Base-by-base conservation (phyloP, 225 moss, liverwort and hornwort species). In the Marchantia polymorpha region DNA sequence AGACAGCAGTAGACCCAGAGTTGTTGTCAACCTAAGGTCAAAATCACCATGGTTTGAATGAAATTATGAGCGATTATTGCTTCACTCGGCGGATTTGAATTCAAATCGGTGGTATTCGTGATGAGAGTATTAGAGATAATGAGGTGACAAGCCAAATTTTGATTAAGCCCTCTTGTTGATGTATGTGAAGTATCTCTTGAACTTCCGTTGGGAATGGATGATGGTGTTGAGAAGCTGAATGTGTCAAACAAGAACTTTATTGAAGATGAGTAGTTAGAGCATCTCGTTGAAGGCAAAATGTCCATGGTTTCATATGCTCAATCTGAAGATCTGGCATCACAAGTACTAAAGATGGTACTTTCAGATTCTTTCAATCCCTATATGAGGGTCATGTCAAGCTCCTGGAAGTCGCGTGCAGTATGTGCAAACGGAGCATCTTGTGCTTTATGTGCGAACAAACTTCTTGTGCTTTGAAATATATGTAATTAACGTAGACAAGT, bases 281-380 rank as follows among this genome's bases (percentile, higher is more conserved):
- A 94, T 59, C 87, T 94, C n/a, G 76, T 94, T n/a, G 86, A 69
- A 46, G 89, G 88, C 68, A 77, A 82, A 78, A 90, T 83, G 56
- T 87, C 88, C 78, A 88, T 89, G 87, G 85, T 94, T 48, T 77
- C 87, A 72, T 89, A 83, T 74, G 58, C 75, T 58, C 66, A 69
- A 8, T 76, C 78, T 64, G 63, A 82, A 88, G 90, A n/a, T 50
- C 64, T 49, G 77, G 77, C n/a, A n/a, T n/a, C n/a, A n/a, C n/a
- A n/a, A 86, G 89, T 83, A 78, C 87, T 90, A 86, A 92, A 90
- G 82, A 89, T 97, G 77, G 89, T 97, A 17, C 83, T 97, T 74
- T 91, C 94, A 27, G 96, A 94, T 74, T 94, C 96, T 53, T 97
- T 97, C 84, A 97, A 97, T 85, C 96, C 96, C 83, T 97, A 72